These are phyloP conservation scores for Grosmannia huntii DNA, from an alignment of 2,329 filamentous ascomycete species.

Conservation along the genomic window DNA sequence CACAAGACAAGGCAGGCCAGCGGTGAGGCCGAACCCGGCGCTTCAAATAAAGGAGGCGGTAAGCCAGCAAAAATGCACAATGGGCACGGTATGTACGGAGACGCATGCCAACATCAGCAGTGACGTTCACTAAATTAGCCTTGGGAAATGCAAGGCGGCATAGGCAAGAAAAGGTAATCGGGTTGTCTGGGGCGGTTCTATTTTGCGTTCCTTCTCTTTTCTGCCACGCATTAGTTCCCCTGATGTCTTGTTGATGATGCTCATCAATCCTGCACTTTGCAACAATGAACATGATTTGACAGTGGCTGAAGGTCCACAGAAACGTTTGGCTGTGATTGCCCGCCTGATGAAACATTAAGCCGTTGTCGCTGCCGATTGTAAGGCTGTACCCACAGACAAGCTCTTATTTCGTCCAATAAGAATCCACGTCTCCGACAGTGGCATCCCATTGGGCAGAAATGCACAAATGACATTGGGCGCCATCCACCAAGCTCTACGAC, in stretches of 20 bases:
- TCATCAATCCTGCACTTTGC: background rate
- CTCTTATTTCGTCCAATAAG: constrained; percentile 5
- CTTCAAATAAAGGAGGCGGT: background rate
- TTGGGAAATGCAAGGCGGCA: background rate
- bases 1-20: background rate
- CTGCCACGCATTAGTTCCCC: too few species aligned
- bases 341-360: background rate
- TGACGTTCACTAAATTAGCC: background rate
- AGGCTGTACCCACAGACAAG: constrained; percentile 6
- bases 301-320: constrained; percentile 6
- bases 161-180: background rate
- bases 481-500: constrained; percentile 1
- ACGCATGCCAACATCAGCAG: background rate
- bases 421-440: background rate
- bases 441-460: constrained; percentile 13
- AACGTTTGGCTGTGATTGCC: constrained; percentile 11
- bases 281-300: constrained; percentile 7
- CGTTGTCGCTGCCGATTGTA: constrained; percentile 1
- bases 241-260: background rate
- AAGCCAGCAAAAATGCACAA: background rate
- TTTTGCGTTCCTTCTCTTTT: background rate
- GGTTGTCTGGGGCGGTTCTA: background rate
- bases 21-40: background rate
- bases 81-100: background rate
- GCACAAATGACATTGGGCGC: constrained; percentile 5